Evolutionary conservation across 2,329 filamentous ascomycete genomes (phyloP).

Genomic region (Nemania sp.): DNA sequence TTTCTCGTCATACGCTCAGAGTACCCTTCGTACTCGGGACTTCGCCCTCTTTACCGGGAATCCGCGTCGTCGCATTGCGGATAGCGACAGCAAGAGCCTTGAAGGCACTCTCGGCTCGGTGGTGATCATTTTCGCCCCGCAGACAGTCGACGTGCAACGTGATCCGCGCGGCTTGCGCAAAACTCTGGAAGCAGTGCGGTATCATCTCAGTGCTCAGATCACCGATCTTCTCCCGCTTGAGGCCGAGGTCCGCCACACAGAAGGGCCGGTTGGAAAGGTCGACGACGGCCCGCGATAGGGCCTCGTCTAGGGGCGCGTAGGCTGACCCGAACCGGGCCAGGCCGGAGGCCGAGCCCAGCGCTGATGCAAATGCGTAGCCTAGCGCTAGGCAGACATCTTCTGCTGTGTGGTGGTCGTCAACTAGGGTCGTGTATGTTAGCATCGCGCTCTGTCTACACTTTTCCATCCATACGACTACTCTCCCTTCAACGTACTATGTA

Average conservation of each 20-base stretch:
- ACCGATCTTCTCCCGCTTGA: conserved; percentile 92
- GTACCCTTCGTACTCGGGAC: conserved; percentile 97
- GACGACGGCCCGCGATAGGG: conserved; percentile 90
- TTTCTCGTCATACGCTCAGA: conserved; percentile 66
- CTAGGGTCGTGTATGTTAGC: conserved; percentile 60
- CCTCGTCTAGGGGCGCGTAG: conserved; percentile 95
- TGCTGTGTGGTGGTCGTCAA: conserved; percentile 98
- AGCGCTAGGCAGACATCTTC: conserved; percentile 96
- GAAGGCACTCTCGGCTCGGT: conserved; percentile 95
- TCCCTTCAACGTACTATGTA: conserved; percentile 76
- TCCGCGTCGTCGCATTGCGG: conserved; percentile 77
- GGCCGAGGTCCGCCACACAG: conserved; percentile 83
- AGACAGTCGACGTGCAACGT: conserved; percentile 97
- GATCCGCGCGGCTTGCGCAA: conserved; percentile 87
- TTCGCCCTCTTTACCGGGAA: conserved; percentile 87
- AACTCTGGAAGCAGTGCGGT: conserved; percentile 93
- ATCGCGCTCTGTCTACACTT: conserved; percentile 1
- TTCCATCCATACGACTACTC: neutral
- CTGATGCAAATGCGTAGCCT: conserved; percentile 83
- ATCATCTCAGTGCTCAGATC: conserved; percentile 97
- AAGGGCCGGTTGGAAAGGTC: conserved; percentile 95
- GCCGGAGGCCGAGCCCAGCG: conserved; percentile 81
- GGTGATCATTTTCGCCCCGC: conserved; percentile 93
- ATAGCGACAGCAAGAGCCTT: conserved; percentile 94
- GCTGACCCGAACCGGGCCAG: conserved; percentile 92